Conservation (phyloP, 2,329 filamentous ascomycete genomes). For the Tricladium varicosporioides region DNA sequence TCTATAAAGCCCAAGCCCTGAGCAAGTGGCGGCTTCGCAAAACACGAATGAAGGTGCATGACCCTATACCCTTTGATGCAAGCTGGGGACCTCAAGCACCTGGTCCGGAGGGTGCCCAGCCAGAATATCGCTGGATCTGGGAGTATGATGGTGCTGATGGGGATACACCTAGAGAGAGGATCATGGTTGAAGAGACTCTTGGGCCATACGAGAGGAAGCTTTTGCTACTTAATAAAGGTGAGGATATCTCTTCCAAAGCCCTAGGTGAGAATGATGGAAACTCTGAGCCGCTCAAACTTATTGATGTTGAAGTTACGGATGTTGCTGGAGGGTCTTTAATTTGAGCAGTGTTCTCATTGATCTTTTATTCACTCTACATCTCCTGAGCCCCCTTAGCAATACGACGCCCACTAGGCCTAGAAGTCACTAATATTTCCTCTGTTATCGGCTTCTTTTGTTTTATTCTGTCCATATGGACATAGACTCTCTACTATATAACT, state of each 20-base stretch:
- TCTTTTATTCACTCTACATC: too few relatives aligned
- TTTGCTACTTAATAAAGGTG: slow-evolving; percentile 39
- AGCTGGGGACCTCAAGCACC: slow-evolving; percentile 28
- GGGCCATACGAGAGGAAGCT: slow-evolving; percentile 52
- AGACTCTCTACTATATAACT: too few relatives aligned
- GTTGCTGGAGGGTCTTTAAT: too few relatives aligned
- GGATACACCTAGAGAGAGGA: slow-evolving; percentile 40
- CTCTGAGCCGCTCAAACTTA: not conserved
- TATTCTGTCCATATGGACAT: too few relatives aligned
- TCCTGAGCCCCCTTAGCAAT: too few relatives aligned
- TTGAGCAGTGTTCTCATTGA: too few relatives aligned
- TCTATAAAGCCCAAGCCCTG: slow-evolving; percentile 46
- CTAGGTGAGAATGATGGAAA: not conserved
- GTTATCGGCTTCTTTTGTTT: too few relatives aligned
- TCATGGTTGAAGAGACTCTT: slow-evolving; percentile 52
- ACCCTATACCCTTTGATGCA: slow-evolving; percentile 37
- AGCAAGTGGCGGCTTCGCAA: slow-evolving; percentile 27
- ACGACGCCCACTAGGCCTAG: too few relatives aligned
- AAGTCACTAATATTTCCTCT: too few relatives aligned
- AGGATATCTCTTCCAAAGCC: not conserved
- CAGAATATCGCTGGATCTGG: slow-evolving; percentile 50
- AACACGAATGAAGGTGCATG: slow-evolving; percentile 23
- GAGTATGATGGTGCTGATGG: slow-evolving; percentile 47
- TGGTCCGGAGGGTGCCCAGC: slow-evolving; percentile 31
- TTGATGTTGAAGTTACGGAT: not conserved